These are phyloP conservation scores for Citrus sp. DNA, from an alignment of 345 rosid genomes.

Conservation along the genomic window DNA sequence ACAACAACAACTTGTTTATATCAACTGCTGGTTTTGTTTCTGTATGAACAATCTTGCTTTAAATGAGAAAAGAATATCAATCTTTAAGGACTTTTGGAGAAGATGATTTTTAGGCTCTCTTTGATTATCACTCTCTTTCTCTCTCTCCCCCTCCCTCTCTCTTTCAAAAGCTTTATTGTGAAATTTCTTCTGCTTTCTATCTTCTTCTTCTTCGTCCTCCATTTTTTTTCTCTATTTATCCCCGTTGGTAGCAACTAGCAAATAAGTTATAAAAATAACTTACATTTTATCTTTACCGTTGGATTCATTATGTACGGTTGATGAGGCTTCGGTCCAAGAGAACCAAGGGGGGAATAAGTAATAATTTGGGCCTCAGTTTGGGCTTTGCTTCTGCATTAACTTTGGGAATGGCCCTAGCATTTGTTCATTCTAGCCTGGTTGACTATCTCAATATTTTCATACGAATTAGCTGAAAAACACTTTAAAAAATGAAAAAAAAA, in stretches of 20 bases:
- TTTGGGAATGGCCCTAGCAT: neutral
- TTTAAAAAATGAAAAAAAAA: no score
- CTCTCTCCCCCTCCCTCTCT: no score
- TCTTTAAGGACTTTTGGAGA: neutral
- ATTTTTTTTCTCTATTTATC: neutral
- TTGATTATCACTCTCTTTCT: neutral
- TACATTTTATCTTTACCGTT: neutral
- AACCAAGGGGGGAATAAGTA: neutral
- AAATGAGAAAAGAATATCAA: neutral
- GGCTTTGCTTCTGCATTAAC: neutral
- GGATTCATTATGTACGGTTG: neutral
- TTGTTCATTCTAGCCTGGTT: neutral
- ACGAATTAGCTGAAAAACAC: no score
- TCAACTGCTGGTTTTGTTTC: neutral
- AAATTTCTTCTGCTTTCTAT: neutral
- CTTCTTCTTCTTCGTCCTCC: neutral
- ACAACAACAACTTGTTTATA: neutral
- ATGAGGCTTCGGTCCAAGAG: neutral
- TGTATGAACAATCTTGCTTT: neutral
- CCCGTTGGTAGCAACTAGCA: neutral
- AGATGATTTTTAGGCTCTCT: neutral
- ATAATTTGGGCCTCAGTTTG: neutral
- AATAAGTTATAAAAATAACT: neutral
- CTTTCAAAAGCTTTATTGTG: neutral
- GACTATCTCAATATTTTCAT: no score